Evolutionary conservation across 1,139 yeast genomes (phyloP), one percentile per base, ranked within the genome.

Genomic region (Tardiomyces digboiensis): DNA sequence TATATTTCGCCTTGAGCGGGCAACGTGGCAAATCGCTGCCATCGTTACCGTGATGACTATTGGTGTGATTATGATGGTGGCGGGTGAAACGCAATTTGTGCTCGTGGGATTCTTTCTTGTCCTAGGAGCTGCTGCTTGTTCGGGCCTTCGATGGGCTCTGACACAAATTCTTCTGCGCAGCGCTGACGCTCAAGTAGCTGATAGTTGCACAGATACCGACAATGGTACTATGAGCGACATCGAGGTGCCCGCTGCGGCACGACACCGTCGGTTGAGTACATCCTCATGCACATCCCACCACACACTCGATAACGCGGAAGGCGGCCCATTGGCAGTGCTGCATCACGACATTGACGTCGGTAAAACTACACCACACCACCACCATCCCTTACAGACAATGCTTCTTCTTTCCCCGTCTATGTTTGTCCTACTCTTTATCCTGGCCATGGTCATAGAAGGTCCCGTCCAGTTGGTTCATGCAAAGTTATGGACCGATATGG

Each of bases 91-190:
- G 60, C 43, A 65, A 51, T 52, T 56, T 52, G 51, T 56, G 43
- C 39, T 74, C 2, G 47, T 76, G 19, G 97, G 97, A 2, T 78
- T 87, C 37, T 48, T 78, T 8, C 67, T 88, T 41, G 97, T 89
- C 1, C 64, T 91, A 23, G 64, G 77, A 2, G 91, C 96, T 3
- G 78, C 95, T 3, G 73, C 83, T 60, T 74, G 87, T 65, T 82
- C 94, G 19, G 98, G 98, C 1, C 67, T 91, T 44, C 74, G 98
- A 52, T 91, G 98, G 98, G 89, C 95, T 1, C 76, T 88, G 52
- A 88, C 97, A 2, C 97, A 91, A 60, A 62, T 91, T 22, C 71
- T 89, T 16, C 67, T 91, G 70, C 74, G 52, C 29, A 20, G 29
- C 10, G 21, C 33, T 8, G 33, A 7, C 10, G 26, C 33, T 13